Percentiles rank a stretch among this genome's conserved stretches.
These are phyloP conservation scores for Pelargonium cotyledonis DNA, from an alignment of 441 rosid species.

Conservation along the genomic window DNA sequence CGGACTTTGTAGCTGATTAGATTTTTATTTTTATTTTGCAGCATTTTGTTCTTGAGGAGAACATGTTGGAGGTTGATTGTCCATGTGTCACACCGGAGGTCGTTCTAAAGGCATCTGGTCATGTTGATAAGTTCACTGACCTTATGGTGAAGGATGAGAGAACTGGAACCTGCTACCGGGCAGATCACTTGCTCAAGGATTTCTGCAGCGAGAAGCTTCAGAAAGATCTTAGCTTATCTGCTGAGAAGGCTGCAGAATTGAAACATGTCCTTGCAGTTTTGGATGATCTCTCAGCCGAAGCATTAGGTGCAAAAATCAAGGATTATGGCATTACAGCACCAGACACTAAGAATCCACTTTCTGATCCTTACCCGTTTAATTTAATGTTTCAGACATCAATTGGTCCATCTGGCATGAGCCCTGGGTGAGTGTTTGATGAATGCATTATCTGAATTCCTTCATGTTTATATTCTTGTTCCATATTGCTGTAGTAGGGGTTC, in stretches of 20 bases:
- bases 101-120: constrained; percentile 74
- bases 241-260: constrained; percentile 56
- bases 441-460: not conserved
- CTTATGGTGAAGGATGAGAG: constrained; percentile 75
- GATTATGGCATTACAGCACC: constrained; percentile 65
- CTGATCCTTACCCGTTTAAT: constrained; percentile 65
- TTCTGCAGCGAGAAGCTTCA: constrained; percentile 64
- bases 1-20: constrained; percentile 10
- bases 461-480: not conserved
- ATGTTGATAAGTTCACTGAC: constrained; percentile 71
- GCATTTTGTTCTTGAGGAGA: constrained; percentile 77
- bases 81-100: constrained; percentile 71
- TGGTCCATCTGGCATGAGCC: constrained; percentile 60
- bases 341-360: constrained; percentile 54
- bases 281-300: constrained; percentile 65
- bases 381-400: constrained; percentile 74
- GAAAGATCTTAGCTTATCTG: constrained; percentile 45
- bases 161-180: constrained; percentile 64
- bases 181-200: constrained; percentile 70
- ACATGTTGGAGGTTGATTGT: constrained; percentile 70
- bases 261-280: constrained; percentile 50
- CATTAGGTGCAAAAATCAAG: constrained; percentile 68
- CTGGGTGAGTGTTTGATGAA: constrained; percentile 43
- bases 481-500: not conserved
- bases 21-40: constrained; percentile 16